Evolutionary conservation across 495 filamentous ascomycete species (phyloP).

Genomic region (Penicillium egyptiacum): DNA sequence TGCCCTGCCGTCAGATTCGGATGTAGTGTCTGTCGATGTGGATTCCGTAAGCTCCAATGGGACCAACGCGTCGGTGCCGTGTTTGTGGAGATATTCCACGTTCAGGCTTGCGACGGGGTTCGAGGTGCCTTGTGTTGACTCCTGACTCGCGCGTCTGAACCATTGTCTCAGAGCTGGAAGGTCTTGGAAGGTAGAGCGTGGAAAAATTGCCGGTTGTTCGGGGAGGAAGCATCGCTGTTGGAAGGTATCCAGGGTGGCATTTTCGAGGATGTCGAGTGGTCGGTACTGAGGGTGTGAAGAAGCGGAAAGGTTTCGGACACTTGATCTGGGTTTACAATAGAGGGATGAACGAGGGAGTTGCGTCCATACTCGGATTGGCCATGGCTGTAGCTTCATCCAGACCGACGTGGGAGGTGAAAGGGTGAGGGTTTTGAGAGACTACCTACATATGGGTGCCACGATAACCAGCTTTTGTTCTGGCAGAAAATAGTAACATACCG

Average conservation of each 20-base stretch:
- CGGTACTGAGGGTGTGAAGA: conserved; percentile 23
- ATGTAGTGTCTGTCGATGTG: background rate
- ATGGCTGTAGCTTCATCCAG: conserved; percentile 37
- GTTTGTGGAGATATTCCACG: conserved; percentile 47
- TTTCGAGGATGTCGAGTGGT: conserved; percentile 32
- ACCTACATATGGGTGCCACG: too few relatives aligned
- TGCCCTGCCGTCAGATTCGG: background rate
- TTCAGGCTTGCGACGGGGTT: conserved; percentile 39
- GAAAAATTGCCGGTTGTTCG: conserved; percentile 49
- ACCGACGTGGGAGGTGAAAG: background rate
- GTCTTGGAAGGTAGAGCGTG: conserved; percentile 39
- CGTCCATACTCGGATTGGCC: conserved; percentile 17
- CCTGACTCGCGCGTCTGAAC: conserved; percentile 39
- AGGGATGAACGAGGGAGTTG: conserved; percentile 5
- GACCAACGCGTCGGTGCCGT: conserved; percentile 50
- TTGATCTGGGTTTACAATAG: background rate
- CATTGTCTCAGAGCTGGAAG: conserved; percentile 56
- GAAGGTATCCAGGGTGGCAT: conserved; percentile 45
- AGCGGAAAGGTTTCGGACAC: conserved; percentile 23
- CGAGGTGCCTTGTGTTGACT: background rate
- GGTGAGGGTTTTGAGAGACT: too few relatives aligned
- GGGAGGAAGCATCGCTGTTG: conserved; percentile 47
- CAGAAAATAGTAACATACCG: too few relatives aligned
- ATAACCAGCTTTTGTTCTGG: too few relatives aligned
- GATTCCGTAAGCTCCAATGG: conserved; percentile 57